Evolutionary conservation across 2,329 filamentous ascomycete genomes (phyloP), one percentile per base, ranked within the genome.

Genomic region (Chlorencoelia australis): DNA sequence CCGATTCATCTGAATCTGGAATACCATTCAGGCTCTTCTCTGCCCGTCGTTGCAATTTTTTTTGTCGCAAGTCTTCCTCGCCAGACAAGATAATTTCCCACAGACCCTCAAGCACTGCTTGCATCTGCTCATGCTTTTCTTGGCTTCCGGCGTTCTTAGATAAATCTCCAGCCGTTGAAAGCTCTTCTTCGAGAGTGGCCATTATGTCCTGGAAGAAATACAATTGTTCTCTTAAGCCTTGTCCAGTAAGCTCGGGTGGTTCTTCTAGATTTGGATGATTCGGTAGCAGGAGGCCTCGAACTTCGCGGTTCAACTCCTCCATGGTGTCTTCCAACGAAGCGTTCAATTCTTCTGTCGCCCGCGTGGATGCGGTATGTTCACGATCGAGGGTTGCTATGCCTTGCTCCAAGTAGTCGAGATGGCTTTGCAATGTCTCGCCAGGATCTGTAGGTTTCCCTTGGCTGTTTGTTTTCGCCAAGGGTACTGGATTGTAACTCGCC

Each of bases 391-490:
- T 67, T 19, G 67, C 62, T 20, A 91, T 60, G 1, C 75, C 74
- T 48, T 72, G 71, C 40, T 82, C 76, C 3, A 93, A 65, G 50
- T 86, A 88, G 26, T 79, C 73, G 14, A 91, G 59, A 51, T 88
- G 80, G 25, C 54, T 63, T 18, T 58, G 57, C 15, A 79, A 56
- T 38, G 67, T 59, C 13, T 67, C 63, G 6, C 65, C 65, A 10
- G 69, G 58, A 34, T 67, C 63, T 13, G 52, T 47, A 42, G 56
- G 25, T 49, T 51, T 41, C n/a, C 48, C 50, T 28, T 61, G 59
- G 21, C 51, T 50, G 44, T 72, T 69, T 40, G 66, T 65, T 11
- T 62, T 62, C 15, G 45, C 45, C 13, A 44, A 33, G 25, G 51
- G 51, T 22, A 51, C 50, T 19, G 35, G 21, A 2, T 35, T 38